Base-by-base conservation (phyloP, 257 asterid species). In the Scutellaria barbata region DNA sequence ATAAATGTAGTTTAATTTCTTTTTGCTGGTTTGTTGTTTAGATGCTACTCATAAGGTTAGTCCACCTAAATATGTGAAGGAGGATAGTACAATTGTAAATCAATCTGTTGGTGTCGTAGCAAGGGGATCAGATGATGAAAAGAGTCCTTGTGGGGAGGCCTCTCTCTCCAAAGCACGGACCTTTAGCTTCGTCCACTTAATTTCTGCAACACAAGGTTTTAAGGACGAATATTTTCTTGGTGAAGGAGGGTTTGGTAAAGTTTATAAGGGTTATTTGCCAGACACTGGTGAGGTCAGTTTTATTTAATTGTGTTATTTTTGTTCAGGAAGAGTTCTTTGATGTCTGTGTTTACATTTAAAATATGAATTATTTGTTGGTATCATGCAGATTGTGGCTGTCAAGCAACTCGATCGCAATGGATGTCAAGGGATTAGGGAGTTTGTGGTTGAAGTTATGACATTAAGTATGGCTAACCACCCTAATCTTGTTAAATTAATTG, bases 321-420 rank as follows among this genome's bases (percentile, higher is more conserved):
- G 9, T 18, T n/a, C 13, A 54, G 5, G 25, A 41, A 13, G 13
- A 16, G 37, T 9, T 45, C 46, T 52, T 6, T n/a, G 37, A 66
- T 66, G 22, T 50, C 3, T 40, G 13, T 62, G 61, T 37, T 6
- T 7, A 33, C 2, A 25, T 63, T 48, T 56, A 62, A 72, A 66
- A 47, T 42, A 1, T 67, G 41, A 61, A 69, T 12, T 45, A 41
- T 14, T 61, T 71, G 47, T 68, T 56, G 69, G 55, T 30, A 1
- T 22, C 48, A 14, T 64, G 88, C 79, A 90, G 96, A 25, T 80
- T 80, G 90, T 92, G 58, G 97, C 97, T 52, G 81, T 91, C 71
- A 91, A 91, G 85, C 84, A 82, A 65, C 96, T 91, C 2, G 91
- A 91, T 65, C 89, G 76, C 10, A 53, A 78, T 72, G 97, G 97